Base-by-base conservation (phyloP, 805 yeast genomes). In the Zygotorulaspora danielsina region DNA sequence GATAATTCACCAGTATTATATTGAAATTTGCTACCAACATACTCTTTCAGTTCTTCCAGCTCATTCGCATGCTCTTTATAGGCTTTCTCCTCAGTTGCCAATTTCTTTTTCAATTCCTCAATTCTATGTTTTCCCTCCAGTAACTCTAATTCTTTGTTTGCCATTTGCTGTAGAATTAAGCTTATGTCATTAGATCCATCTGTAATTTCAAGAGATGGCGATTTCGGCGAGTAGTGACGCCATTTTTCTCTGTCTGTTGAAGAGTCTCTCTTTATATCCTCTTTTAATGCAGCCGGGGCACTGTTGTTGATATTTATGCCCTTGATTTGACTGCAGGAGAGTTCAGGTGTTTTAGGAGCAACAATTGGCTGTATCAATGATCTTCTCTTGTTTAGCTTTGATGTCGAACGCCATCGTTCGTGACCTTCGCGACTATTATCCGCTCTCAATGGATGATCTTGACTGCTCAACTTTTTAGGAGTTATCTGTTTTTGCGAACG, bases 91-190 rank as follows among this genome's bases (percentile, higher is more conserved):
- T 79, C 84, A 32, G 56, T 47, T 39, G 70, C 74, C 32, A 75
- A 66, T 4, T 63, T 57, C 21, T 65, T 56, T 36, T 76, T 70
- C 51, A 81, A 42, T 16, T 65, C 70, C 30, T 70, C 71, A 18
- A 80, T 70, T 33, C 67, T 64, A 48, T 76, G 79, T 46, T 78
- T 80, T 30, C 81, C 59, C 48, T 82, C 88, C 35, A 82, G 71
- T 19, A 82, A 65, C 18, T 73, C 74, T 75, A 79, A 75, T 54
- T 83, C 93, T 52, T 80, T 82, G 28, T 76, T 64, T 0, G 90
- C 90, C 32, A 83, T 61, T 6, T 71, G 63, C 45, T 85, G 69
- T 34, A 82, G 60, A 34, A 79, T 73, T 4, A 72, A 75, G 41
- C 76, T 77, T 5, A 80, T 64, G 28, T 70, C 77, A 12, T 46